Conservation (phyloP, 208 protist genomes). For the Naegleria gruberi region DNA sequence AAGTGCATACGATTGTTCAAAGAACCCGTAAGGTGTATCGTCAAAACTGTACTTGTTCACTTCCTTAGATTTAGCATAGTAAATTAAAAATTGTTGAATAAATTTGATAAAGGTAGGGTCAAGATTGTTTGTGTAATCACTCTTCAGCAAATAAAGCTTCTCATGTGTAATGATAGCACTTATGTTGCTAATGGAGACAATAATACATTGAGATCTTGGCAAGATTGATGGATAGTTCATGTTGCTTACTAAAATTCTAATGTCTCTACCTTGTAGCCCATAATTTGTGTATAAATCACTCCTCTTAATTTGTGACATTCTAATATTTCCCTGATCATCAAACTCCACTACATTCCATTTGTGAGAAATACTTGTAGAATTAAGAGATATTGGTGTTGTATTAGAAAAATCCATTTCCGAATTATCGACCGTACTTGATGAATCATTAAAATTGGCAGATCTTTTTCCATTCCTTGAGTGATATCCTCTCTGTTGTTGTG, state of each 20-base stretch:
- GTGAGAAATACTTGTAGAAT: neutral
- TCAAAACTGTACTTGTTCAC: neutral
- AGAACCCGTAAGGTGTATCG: neutral
- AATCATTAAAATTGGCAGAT: too few relatives aligned
- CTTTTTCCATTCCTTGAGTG: too few relatives aligned
- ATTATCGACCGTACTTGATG: too few relatives aligned
- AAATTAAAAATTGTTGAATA: neutral
- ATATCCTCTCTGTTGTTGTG: too few relatives aligned
- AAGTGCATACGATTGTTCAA: neutral
- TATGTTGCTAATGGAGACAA: neutral
- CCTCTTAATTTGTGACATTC: neutral
- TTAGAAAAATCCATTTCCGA: too few relatives aligned
- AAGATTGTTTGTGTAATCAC: neutral
- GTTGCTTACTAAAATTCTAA: neutral
- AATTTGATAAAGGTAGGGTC: neutral
- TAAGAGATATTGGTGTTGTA: neutral
- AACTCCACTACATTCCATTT: slow-evolving; percentile 6
- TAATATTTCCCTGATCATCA: neutral
- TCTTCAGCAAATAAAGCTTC: neutral
- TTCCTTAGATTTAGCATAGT: neutral
- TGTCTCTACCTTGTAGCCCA: slow-evolving; percentile 5
- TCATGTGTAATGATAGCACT: neutral
- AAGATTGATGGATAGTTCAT: slow-evolving; percentile 14
- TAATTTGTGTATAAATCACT: neutral
- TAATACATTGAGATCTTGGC: neutral